Evolutionary conservation across 176 grass and related monocot genomes (phyloP), one percentile per base, ranked within the genome.

Genomic region (Oryza glaberrima): DNA sequence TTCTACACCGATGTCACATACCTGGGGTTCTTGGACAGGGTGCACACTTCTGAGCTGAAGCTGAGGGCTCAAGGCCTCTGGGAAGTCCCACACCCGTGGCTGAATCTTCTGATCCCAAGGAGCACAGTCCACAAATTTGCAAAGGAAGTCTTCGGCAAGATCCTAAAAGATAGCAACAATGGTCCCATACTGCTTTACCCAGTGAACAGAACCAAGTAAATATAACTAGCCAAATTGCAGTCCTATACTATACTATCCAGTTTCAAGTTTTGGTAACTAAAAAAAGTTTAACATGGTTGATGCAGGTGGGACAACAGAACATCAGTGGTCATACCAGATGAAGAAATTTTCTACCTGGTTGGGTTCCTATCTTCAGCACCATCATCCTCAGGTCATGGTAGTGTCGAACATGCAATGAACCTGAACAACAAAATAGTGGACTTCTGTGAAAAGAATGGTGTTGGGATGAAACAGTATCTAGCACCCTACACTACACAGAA

Each of bases 171-270:
- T 9, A 96, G 91, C 86, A 94, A 76, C 84, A 92, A 92, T 40
- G 96, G 96, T 9, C 91, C 96, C 78, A 99, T 99, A 80, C 86
- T 99, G 41, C 91, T 99, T 40, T 99, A 99, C 84, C 96, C 96
- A 17, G 90, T 96, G 26, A 91, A 92, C 72, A 94, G 67, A 96
- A 89, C 94, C 45, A 92, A 92, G 96, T 99, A 94, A 92, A 3
- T 4, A 44, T 69, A 48, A 43, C 44, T 61, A 58, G 16, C 75
- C 45, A 71, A 71, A 65, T 25, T 76, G 54, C 69, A 1, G 0
- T 23, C 12, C 35, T 4, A 19, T 41, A 70, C 13, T 48, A 70
- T 48, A 22, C 4, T 4, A 72, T 73, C 54, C 69, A 35, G 7
- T 82, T 63, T 23, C 36, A 35, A 22, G 9, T 80, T 51, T 48